Base-by-base conservation (phyloP, 345 rosid species). In the Lepidium africanum region DNA sequence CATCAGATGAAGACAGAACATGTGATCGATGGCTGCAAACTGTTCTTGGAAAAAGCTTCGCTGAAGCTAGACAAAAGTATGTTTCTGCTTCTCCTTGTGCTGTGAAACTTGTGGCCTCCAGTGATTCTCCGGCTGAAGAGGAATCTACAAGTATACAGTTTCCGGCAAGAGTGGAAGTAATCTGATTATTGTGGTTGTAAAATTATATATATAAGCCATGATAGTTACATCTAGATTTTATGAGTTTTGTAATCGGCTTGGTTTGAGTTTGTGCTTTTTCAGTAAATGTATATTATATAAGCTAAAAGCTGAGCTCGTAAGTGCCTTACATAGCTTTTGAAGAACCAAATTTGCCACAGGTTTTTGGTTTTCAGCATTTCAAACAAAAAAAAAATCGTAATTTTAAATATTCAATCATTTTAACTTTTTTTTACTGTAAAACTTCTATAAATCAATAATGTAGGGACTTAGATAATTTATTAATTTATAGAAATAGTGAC, bases 21-120 rank as follows among this genome's bases (percentile, higher is more conserved):
- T 10, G 76, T 58, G 83, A 81, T 57, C 80, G 79, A 6, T 89
- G 96, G 96, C 42, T 87, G 8, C 80, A 79, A 48, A 72, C 43
- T 1, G 89, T 87, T 64, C 78, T 87, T 0, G 52, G 77, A 41
- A 42, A 77, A 51, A 79, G 81, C 71, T 85, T 86, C 16, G 37
- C 27, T 0, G 83, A 87, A 76, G 83, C 83, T 4, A 51, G 23
- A 50, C 70, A 54, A 61, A 79, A 45, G 51, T 79, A 63, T 65
- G 10, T 21, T 0, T 43, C 56, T 15, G 32, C 47, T 25, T 51
- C 76, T 39, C 61, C 54, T 53, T 74, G 67, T 15, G 30, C 71
- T 49, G 61, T 86, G 55, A 86, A 80, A 73, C 73, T 87, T 33
- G 72, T 72, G 32, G 50, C 72, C 39, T 77, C 80, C 14, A 62